Base-by-base conservation (phyloP, 78 protist species). In the Polysphondylium violaceum region DNA sequence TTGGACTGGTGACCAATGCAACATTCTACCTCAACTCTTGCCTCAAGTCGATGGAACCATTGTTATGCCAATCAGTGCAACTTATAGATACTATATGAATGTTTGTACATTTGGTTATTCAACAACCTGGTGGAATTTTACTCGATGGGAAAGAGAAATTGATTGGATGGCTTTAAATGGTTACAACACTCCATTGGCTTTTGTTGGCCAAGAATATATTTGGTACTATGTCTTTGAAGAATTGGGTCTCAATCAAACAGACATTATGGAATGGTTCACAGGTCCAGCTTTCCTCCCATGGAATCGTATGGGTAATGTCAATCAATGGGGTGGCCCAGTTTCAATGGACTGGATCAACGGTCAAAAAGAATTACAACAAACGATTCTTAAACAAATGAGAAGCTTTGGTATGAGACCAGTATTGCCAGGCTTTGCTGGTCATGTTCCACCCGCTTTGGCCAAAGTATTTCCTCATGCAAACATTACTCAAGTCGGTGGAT, bases 121-220 rank as follows among this genome's bases (percentile, higher is more conserved):
- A 9, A 81, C 87, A 25, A 86, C 67, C 6, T 86, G 96, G 88
- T 93, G 90, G 95, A 50, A 89, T 87, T 94, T 95, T 95, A 38
- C 58, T 6, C 50, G 94, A 23, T 96, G 98, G 98, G 93, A 94
- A 40, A 0, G 95, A 0, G 96, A 96, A 36, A 92, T 96, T 35
- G 98, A 94, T 58, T 94, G 97, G 98, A 93, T 95, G 96, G 98
- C 98, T 25, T 29, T 96, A 23, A 79, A 94, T 69, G 98, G 98
- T 6, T 74, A 94, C 36, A 96, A 96, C 88, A 63, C 92, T 23
- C 96, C 96, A 38, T 86, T 96, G 36, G 94, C 95, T 31, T 92
- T 95, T 56, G 76, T 74, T 44, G 97, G 97, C 2, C 97, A 96
- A 72, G 97, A 96, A 56, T 76, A 95, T 55, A 36, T 96, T 27